Percentiles rank a stretch among this genome's conserved stretches.
Evolutionary conservation across 2,329 filamentous ascomycete genomes (phyloP).

Genomic region (Byssochlamys sp.): DNA sequence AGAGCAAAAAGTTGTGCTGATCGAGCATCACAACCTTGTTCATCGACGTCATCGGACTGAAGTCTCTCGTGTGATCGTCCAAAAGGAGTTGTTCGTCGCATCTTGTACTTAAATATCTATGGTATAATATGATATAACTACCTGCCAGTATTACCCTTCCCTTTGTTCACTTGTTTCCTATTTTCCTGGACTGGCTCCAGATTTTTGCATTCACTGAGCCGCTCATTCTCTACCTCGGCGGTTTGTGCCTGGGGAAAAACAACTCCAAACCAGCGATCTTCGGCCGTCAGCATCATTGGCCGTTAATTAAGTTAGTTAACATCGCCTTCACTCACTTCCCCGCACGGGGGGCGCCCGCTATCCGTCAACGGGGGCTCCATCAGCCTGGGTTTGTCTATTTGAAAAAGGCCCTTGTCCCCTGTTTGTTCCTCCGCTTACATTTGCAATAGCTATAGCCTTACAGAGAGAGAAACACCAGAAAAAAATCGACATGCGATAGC

Average conservation of each 20-base stretch:
- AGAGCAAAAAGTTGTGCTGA: neutral
- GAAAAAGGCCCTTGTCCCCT: neutral
- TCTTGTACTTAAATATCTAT: neutral
- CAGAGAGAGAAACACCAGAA: neutral
- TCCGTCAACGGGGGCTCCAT: neutral
- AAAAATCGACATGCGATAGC: neutral
- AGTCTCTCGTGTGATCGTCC: slow-evolving; percentile 1
- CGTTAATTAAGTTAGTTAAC: neutral
- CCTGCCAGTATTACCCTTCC: neutral
- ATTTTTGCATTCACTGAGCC: neutral
- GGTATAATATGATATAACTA: neutral
- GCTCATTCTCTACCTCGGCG: neutral
- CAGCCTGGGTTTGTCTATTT: neutral
- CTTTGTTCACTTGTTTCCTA: neutral
- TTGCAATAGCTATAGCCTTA: neutral
- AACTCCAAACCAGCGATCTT: neutral
- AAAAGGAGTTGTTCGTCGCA: neutral
- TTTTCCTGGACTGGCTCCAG: neutral
- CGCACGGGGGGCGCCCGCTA: neutral
- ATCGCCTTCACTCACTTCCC: neutral
- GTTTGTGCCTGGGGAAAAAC: neutral
- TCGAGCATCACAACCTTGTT: neutral
- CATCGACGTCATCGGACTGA: neutral
- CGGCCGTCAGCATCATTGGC: neutral
- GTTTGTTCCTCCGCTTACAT: neutral